Percentiles rank a stretch among this genome's conserved stretches.
These are phyloP conservation scores for Neurospora sp. DNA, from an alignment of 495 filamentous ascomycete species.

Conservation along the genomic window DNA sequence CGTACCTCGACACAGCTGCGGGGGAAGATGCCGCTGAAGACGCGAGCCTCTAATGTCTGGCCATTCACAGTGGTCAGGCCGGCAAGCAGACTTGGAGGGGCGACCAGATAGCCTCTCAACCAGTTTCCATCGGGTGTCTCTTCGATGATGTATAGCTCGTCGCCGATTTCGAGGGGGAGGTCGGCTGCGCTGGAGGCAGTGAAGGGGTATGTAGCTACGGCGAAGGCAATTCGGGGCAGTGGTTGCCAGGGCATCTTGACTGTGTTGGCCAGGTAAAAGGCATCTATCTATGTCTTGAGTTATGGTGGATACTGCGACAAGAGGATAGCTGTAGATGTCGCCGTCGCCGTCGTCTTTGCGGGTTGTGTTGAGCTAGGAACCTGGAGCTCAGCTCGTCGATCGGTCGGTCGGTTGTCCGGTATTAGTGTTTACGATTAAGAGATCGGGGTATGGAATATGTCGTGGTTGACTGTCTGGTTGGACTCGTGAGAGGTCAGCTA, in stretches of 20 bases:
- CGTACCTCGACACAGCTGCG: constrained; percentile 77
- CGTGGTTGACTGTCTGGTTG: background rate
- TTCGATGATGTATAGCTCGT: constrained; percentile 98
- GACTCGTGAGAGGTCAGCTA: background rate
- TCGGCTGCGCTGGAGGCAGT: constrained; percentile 76
- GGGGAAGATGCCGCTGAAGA: constrained; percentile 96
- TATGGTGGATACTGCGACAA: background rate
- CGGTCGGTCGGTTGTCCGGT: background rate
- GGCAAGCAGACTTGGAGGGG: constrained; percentile 84
- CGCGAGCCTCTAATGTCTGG: constrained; percentile 85
- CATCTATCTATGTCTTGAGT: constrained; percentile 18
- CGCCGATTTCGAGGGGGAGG: constrained; percentile 92
- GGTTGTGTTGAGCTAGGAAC: background rate
- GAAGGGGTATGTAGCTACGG: constrained; percentile 90
- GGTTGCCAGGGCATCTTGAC: constrained; percentile 84
- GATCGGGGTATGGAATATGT: background rate
- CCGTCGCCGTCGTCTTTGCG: background rate
- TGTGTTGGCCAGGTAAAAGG: constrained; percentile 18
- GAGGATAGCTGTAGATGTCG: background rate
- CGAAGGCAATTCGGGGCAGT: constrained; percentile 93
- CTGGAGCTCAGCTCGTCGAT: background rate
- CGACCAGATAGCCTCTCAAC: constrained; percentile 91
- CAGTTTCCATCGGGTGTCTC: constrained; percentile 77
- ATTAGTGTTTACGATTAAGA: background rate
- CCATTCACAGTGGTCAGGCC: constrained; percentile 87